Evolutionary conservation across 1,139 yeast species (phyloP).

Genomic region (Kodamaea plutei): DNA sequence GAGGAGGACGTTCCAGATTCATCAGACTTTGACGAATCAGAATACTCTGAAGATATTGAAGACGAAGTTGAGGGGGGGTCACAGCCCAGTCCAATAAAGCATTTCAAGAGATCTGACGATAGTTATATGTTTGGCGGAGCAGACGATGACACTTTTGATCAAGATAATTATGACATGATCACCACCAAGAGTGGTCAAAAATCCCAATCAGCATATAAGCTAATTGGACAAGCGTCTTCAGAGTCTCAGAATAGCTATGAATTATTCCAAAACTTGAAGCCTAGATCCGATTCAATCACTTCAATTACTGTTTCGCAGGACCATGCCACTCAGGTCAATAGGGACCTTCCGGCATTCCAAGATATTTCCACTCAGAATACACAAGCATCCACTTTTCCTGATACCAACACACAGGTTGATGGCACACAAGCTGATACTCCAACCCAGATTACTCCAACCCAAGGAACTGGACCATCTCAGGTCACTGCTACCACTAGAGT

Average conservation of each 20-base stretch:
- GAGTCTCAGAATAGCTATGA: conserved; percentile 10
- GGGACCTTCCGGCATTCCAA: conserved; percentile 21
- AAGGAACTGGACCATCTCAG: conserved; percentile 4
- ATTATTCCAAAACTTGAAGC: conserved; percentile 31
- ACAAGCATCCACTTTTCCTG: background rate
- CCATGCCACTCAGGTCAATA: conserved; percentile 5
- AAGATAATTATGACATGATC: conserved; percentile 14
- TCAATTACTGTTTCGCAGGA: conserved; percentile 8
- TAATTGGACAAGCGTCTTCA: conserved; percentile 1
- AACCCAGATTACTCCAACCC: conserved; percentile 16
- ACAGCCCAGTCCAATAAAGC: conserved; percentile 10
- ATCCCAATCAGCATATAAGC: conserved; percentile 6
- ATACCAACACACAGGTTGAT: background rate
- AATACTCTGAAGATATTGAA: conserved; percentile 13
- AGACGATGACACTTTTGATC: conserved; percentile 13
- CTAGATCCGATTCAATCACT: conserved; percentile 14
- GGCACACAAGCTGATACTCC: conserved; percentile 18
- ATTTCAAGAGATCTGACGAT: conserved; percentile 23
- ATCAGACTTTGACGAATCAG: conserved; percentile 12
- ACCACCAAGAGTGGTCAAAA: conserved; percentile 16
- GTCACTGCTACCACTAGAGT: no score
- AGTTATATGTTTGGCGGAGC: conserved; percentile 35
- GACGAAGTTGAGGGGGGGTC: conserved; percentile 6
- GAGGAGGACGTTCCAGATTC: conserved; percentile 8
- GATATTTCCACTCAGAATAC: conserved; percentile 15